Evolutionary conservation across 140 eudicot genomes (phyloP).

Genomic region (Flaveria floridana): DNA sequence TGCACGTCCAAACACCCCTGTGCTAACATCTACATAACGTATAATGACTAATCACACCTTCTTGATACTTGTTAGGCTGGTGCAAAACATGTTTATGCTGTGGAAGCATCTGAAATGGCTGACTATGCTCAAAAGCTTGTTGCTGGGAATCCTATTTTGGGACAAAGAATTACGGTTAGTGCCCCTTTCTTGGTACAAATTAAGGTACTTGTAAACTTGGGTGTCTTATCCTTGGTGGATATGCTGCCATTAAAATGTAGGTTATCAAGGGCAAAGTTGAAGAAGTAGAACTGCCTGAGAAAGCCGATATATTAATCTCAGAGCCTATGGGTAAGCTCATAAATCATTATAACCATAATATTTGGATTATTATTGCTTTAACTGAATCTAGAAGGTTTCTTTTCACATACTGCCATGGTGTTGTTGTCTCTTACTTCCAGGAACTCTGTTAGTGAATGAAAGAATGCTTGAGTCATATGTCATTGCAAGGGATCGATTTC

Average conservation of each 20-base stretch:
- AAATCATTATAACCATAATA: neutral
- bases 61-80: slow-evolving; percentile 63
- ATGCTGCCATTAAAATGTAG: slow-evolving; percentile 37
- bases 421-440: slow-evolving; percentile 41
- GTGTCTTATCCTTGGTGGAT: slow-evolving; percentile 25
- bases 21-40: neutral
- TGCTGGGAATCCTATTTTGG: slow-evolving; percentile 74
- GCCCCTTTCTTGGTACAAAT: slow-evolving; percentile 4
- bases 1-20: neutral
- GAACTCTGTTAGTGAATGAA: slow-evolving; percentile 84
- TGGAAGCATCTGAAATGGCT: slow-evolving; percentile 99
- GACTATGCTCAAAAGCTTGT: slow-evolving; percentile 88
- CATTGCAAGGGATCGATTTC: slow-evolving; percentile 96
- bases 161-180: slow-evolving; percentile 79
- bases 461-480: slow-evolving; percentile 96
- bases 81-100: slow-evolving; percentile 93
- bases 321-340: slow-evolving; percentile 89
- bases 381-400: neutral
- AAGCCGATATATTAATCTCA: slow-evolving; percentile 90
- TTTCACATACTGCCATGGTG: neutral
- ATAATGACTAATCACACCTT: slow-evolving; percentile 7
- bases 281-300: slow-evolving; percentile 89
- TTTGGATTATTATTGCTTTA: neutral
- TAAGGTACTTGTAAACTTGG: slow-evolving; percentile 4
- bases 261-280: slow-evolving; percentile 94